These are phyloP conservation scores for Clitopilus hobsonii DNA, from an alignment of 768 basidiomycete genomes.

Conservation along the genomic window DNA sequence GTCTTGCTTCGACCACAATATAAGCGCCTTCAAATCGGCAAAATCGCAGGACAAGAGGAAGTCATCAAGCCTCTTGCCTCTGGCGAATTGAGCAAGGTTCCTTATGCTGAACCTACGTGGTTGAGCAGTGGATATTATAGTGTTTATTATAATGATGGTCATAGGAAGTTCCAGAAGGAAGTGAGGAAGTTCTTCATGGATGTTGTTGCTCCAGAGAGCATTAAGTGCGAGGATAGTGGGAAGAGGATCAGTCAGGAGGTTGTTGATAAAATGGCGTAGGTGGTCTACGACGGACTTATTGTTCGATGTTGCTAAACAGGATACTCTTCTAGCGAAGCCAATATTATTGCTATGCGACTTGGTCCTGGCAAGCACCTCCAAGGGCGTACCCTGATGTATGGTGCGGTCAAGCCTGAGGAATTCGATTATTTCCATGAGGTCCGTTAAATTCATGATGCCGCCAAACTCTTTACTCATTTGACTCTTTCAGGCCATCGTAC, in stretches of 20 bases:
- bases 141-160: constrained; percentile 76
- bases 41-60: constrained; percentile 51
- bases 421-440: constrained; percentile 96
- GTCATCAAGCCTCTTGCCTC: constrained; percentile 47
- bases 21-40: constrained; percentile 64
- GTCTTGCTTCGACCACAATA: constrained; percentile 74
- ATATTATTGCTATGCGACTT: constrained; percentile 85
- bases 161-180: constrained; percentile 69
- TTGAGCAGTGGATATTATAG: constrained; percentile 59
- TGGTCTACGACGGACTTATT: too few species aligned
- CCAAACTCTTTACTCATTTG: background rate
- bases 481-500: constrained; percentile 57
- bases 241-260: constrained; percentile 83
- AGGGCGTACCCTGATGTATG: constrained; percentile 72
- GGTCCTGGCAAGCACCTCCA: constrained; percentile 88
- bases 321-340: constrained; percentile 48
- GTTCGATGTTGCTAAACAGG: too few species aligned
- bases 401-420: constrained; percentile 72
- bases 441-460: background rate
- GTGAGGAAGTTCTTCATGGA: constrained; percentile 75
- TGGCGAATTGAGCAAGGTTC: constrained; percentile 70
- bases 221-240: constrained; percentile 78
- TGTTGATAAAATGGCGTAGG: constrained; percentile 79
- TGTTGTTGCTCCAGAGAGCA: constrained; percentile 71
- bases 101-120: constrained; percentile 88